A percentile compares a stretch with the other conserved stretches of the same genome.
Evolutionary conservation across 1,284 basidiomycete species (phyloP).

Genomic region (Cutaneotrichosporon sp.): DNA sequence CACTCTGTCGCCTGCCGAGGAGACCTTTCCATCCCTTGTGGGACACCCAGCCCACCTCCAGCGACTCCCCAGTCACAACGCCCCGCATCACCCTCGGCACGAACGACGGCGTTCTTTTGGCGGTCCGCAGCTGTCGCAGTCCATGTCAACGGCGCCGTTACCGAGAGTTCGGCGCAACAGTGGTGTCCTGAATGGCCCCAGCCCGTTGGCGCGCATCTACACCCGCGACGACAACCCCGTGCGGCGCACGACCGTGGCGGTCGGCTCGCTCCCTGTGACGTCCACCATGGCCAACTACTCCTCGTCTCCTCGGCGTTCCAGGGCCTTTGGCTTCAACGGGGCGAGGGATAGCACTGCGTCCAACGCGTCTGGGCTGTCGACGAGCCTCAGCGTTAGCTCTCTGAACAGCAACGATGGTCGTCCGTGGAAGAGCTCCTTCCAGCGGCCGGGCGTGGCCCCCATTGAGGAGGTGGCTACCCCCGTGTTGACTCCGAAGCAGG

Average conservation of each 20-base stretch:
- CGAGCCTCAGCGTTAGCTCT: conserved; percentile 11
- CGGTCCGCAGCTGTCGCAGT: not conserved
- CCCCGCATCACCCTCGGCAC: not conserved
- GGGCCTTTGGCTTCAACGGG: not conserved
- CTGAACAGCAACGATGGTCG: conserved; percentile 6
- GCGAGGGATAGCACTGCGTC: not conserved
- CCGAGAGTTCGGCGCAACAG: conserved; percentile 33
- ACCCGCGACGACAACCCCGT: conserved; percentile 5
- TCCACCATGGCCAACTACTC: conserved; percentile 6
- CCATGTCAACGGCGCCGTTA: conserved; percentile 7
- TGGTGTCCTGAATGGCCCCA: conserved; percentile 38
- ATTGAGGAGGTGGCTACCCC: conserved; percentile 1
- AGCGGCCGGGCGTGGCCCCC: conserved; percentile 1
- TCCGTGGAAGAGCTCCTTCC: conserved; percentile 1
- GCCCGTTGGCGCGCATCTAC: conserved; percentile 50
- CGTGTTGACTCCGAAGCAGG: not conserved
- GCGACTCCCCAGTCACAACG: not conserved
- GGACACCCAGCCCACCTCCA: not conserved
- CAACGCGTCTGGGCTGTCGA: conserved; percentile 4
- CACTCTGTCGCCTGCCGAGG: conserved; percentile 13
- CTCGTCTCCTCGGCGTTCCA: conserved; percentile 20
- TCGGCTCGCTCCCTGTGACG: conserved; percentile 19
- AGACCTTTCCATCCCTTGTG: conserved; percentile 4
- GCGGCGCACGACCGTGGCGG: conserved; percentile 9
- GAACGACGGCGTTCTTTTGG: not conserved